Conservation (phyloP, 1,284 basidiomycete genomes). For the Tylopilus sp. region DNA sequence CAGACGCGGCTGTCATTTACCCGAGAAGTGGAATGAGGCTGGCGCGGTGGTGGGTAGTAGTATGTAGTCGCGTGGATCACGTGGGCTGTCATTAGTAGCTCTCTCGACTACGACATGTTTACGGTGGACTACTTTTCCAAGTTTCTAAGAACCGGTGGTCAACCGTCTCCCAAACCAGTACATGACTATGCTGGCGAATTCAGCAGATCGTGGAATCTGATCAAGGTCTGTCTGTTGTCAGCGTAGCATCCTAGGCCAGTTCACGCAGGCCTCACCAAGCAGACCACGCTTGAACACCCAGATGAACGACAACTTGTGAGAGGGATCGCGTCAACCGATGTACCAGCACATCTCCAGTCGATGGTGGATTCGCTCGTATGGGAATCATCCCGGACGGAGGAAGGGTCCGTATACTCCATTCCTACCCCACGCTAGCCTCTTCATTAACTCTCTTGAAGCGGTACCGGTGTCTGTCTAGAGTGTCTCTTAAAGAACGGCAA, state of each 20-base stretch:
- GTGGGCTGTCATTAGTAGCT: constrained; percentile 10
- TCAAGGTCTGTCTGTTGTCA: constrained; percentile 50
- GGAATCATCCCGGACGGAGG: constrained; percentile 78
- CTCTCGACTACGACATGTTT: background rate
- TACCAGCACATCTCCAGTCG: constrained; percentile 71
- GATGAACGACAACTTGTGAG: constrained; percentile 77
- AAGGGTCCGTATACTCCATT: constrained; percentile 58
- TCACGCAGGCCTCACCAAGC: constrained; percentile 9
- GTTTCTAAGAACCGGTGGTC: constrained; percentile 56
- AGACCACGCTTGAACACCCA: constrained; percentile 73
- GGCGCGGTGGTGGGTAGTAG: background rate
- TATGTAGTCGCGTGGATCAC: constrained; percentile 12
- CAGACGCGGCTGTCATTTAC: constrained; percentile 23
- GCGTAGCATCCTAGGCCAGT: background rate
- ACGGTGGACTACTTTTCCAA: constrained; percentile 81
- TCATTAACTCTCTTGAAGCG: constrained; percentile 42
- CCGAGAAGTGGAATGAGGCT: constrained; percentile 1
- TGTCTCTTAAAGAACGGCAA: constrained; percentile 84
- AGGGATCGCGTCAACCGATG: constrained; percentile 79
- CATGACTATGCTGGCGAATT: constrained; percentile 68
- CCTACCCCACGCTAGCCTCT: background rate
- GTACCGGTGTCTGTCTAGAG: constrained; percentile 84
- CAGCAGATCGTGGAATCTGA: constrained; percentile 63
- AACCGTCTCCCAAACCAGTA: constrained; percentile 47
- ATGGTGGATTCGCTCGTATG: constrained; percentile 85